Evolutionary conservation across 2,329 filamentous ascomycete genomes (phyloP).

Genomic region (Cladosporium sp.): DNA sequence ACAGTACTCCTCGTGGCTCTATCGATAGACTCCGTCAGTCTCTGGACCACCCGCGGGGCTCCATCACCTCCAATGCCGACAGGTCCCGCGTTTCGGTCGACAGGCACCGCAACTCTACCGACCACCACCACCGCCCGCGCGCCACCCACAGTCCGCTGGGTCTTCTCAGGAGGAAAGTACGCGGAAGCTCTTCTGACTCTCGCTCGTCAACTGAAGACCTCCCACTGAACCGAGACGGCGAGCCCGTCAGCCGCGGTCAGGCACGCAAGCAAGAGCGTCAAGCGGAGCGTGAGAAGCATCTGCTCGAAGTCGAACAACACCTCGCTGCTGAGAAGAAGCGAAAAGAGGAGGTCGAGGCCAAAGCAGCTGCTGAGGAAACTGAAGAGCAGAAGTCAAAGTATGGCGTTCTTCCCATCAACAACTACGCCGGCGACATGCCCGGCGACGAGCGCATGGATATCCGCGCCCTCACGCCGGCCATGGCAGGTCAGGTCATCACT

Average conservation of each 20-base stretch:
- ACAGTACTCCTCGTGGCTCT: conserved; percentile 11
- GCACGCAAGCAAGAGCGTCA: conserved; percentile 45
- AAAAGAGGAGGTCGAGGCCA: conserved; percentile 45
- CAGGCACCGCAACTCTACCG: conserved; percentile 19
- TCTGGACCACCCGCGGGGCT: conserved; percentile 6
- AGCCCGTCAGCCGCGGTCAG: conserved; percentile 48
- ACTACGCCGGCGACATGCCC: conserved; percentile 51
- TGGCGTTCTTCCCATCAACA: conserved; percentile 55
- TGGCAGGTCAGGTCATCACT: conserved; percentile 56
- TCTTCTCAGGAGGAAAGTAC: conserved; percentile 29
- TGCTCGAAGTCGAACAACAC: conserved; percentile 41
- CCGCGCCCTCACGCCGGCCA: conserved; percentile 47
- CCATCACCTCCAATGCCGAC: background rate
- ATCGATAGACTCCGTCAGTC: conserved; percentile 14
- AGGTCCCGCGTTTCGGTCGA: conserved; percentile 5
- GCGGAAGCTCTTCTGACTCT: conserved; percentile 27
- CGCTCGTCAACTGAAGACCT: conserved; percentile 33
- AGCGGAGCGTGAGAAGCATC: conserved; percentile 42
- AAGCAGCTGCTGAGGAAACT: conserved; percentile 51
- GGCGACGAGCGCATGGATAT: conserved; percentile 47
- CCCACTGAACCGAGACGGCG: conserved; percentile 47
- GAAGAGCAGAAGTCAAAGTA: conserved; percentile 57
- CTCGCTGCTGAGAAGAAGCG: conserved; percentile 43
- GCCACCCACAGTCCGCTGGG: conserved; percentile 31
- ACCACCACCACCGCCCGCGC: conserved; percentile 22